phyloP scores from a whole-genome alignment of 1,284 basidiomycete species.

The Athelia psychrophila region DNA sequence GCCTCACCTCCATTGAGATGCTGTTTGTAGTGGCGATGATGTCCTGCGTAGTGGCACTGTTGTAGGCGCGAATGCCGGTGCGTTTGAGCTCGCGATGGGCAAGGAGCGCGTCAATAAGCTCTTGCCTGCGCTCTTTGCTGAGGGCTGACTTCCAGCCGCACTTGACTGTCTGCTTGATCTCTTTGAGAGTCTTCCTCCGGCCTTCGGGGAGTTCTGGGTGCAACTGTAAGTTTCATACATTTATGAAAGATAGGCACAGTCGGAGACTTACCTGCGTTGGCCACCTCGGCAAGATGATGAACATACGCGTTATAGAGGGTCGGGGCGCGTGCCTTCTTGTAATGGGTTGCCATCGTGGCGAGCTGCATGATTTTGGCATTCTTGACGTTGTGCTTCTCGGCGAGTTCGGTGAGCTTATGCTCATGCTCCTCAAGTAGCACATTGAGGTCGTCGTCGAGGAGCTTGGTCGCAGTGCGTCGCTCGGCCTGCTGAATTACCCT shows the following conservation, averaged over 20 bases:
- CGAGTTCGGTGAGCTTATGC: not conserved
- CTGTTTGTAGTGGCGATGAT: not conserved
- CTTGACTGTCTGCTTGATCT: not conserved
- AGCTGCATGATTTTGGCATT: not conserved
- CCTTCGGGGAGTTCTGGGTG: slow-evolving; percentile 1
- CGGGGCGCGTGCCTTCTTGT: not conserved
- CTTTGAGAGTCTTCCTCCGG: not conserved
- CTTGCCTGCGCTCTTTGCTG: not conserved
- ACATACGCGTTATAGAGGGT: not conserved
- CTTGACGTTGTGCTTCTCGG: not conserved
- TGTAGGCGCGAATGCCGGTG: not conserved
- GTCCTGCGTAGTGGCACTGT: not conserved
- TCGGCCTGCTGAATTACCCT: not conserved
- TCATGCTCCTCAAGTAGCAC: not conserved
- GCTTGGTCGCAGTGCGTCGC: too few species aligned
- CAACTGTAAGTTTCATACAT: too few species aligned
- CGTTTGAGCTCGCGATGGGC: not conserved
- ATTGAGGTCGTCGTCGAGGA: not conserved
- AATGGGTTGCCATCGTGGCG: not conserved
- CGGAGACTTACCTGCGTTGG: not conserved
- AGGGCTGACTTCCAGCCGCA: not conserved
- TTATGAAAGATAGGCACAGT: not conserved
- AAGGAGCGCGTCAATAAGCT: not conserved
- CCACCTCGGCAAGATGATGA: not conserved
- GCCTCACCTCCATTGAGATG: not conserved